Evolutionary conservation across 2,329 filamentous ascomycete species (phyloP).

Genomic region (Exserohilum turcica): DNA sequence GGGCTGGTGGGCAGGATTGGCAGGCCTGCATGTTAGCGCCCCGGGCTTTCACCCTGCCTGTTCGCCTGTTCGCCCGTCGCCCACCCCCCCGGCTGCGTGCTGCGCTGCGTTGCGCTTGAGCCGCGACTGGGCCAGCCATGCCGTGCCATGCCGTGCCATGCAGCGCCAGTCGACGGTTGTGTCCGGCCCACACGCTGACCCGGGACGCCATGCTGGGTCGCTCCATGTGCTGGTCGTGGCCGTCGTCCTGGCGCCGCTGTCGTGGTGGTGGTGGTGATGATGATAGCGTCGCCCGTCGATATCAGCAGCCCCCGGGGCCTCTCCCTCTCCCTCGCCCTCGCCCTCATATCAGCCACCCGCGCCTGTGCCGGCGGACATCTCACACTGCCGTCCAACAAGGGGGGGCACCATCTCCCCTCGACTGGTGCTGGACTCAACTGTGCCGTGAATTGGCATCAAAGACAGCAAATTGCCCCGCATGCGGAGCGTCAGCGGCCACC

Average conservation of each 20-base stretch:
- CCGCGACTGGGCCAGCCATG: conserved; percentile 35
- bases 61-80: conserved; percentile 25
- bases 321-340: conserved; percentile 17
- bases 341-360: no score
- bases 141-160: conserved; percentile 27
- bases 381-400: conserved; percentile 31
- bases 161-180: conserved; percentile 36
- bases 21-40: conserved; percentile 33
- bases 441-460: conserved; percentile 30
- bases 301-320: no score
- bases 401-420: conserved; percentile 40
- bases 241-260: conserved; percentile 9
- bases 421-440: conserved; percentile 20
- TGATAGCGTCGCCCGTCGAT: conserved; percentile 10
- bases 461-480: conserved; percentile 27
- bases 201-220: conserved; percentile 42
- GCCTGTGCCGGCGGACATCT: conserved; percentile 35
- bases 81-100: conserved; percentile 24
- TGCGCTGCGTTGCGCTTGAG: conserved; percentile 38
- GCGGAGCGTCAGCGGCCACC: conserved; percentile 16
- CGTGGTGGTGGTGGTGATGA: conserved; percentile 21
- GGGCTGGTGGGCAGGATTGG: conserved; percentile 33
- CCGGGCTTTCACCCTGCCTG: conserved; percentile 31
- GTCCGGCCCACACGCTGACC: conserved; percentile 44
- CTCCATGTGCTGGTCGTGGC: conserved; percentile 7